These are phyloP conservation scores for Protea cynaroides DNA, from an alignment of 164 flowering plant species.

Conservation along the genomic window DNA sequence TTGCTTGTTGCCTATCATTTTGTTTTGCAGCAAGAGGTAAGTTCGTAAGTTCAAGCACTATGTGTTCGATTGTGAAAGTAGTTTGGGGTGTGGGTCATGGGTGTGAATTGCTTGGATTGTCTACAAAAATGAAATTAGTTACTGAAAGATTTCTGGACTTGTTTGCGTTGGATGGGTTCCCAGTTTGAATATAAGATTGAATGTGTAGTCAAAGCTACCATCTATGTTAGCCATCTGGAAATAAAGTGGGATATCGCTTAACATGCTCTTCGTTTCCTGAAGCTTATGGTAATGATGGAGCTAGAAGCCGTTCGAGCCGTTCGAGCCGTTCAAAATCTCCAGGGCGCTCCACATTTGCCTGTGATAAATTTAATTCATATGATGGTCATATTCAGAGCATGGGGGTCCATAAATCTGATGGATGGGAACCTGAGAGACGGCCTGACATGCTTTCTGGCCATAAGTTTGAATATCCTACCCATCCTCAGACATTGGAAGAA, in stretches of 20 bases:
- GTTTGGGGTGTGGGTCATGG: conserved; percentile 39
- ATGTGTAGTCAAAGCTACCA: conserved; percentile 35
- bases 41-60: conserved; percentile 63
- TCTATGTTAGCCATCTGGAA: conserved; percentile 42
- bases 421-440: conserved; percentile 61
- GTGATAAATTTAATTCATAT: conserved; percentile 45
- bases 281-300: conserved; percentile 91
- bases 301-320: conserved; percentile 59
- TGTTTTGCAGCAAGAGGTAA: conserved; percentile 93
- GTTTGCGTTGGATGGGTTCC: conserved; percentile 48
- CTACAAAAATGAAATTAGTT: conserved; percentile 36
- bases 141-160: conserved; percentile 41
- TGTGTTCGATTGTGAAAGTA: conserved; percentile 64
- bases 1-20: conserved; percentile 34
- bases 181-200: conserved; percentile 47
- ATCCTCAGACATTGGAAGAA: conserved; percentile 69
- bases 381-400: conserved; percentile 49
- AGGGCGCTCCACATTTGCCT: conserved; percentile 35
- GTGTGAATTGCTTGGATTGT: conserved; percentile 41
- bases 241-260: conserved; percentile 47
- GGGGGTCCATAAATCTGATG: conserved; percentile 47
- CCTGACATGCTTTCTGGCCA: conserved; percentile 39
- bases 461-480: conserved; percentile 46
- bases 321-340: conserved; percentile 84
- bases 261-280: conserved; percentile 83